Conservation (phyloP, 495 filamentous ascomycete species). For the Daldinia grandis region DNA sequence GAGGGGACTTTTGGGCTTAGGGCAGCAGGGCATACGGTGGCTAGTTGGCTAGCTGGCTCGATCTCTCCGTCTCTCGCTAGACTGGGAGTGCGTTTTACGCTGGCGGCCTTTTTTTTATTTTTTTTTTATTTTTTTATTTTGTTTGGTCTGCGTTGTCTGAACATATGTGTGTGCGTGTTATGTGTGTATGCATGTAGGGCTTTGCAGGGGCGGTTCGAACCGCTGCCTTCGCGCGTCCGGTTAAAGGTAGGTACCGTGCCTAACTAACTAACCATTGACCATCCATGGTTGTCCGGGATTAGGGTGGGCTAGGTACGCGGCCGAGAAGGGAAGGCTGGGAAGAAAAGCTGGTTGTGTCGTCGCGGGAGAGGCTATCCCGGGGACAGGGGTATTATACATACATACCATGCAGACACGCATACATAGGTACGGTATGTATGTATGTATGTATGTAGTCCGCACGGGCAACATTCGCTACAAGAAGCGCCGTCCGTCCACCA, state of each 20-base stretch:
- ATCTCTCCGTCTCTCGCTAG: not conserved
- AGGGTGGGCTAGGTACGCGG: not conserved
- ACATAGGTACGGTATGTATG: not conserved
- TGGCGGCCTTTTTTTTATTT: not conserved
- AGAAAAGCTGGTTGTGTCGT: not conserved
- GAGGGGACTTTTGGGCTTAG: not conserved
- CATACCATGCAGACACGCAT: not conserved
- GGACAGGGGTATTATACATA: not conserved
- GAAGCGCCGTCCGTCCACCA: slow-evolving; percentile 3
- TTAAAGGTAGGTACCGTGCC: slow-evolving; percentile 3
- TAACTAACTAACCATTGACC: not conserved
- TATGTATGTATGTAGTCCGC: not conserved
- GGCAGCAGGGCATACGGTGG: slow-evolving; percentile 1
- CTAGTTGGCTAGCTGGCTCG: not conserved
- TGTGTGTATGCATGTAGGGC: not conserved
- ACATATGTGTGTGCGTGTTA: not conserved
- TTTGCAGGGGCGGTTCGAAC: slow-evolving; percentile 5
- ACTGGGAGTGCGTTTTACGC: not conserved
- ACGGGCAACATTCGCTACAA: not conserved
- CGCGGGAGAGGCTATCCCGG: not conserved
- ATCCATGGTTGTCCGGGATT: not conserved
- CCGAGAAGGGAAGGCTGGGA: not conserved
- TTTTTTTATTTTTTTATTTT: not conserved
- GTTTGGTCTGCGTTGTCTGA: not conserved
- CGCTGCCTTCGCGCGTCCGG: not conserved